Evolutionary conservation across 257 asterid species (phyloP), one percentile per base, ranked within the genome.

Genomic region (Echites panduratus): DNA sequence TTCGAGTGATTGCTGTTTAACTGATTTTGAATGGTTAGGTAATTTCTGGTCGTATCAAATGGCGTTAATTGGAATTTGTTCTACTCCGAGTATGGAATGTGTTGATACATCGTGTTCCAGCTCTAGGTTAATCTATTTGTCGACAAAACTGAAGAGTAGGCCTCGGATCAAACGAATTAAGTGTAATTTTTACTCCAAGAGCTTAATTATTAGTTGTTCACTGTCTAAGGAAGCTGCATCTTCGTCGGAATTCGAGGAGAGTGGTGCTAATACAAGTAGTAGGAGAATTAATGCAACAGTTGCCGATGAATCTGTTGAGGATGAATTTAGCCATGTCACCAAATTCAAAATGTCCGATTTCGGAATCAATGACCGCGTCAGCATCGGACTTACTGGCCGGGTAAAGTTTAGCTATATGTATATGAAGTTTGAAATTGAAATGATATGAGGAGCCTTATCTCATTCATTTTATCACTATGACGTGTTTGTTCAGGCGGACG

Each of bases 281-380:
- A 27, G 29, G 26, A 35, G 24, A 20, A 53, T 16, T 32, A 22
- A 27, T 20, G 76, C 70, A 9, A 62, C 32, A n/a, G 61, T 47
- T 14, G 45, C 87, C 71, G 83, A 76, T 44, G 70, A 66, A 27
- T 67, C 72, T 1, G 70, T 67, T 17, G 89, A 78, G 19, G 92
- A 85, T 77, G 97, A 91, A 72, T 81, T 94, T 19, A 89, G 96
- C 78, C 97, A 94, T 62, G 97, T 88, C 20, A 86, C 85, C 8
- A 94, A 88, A 88, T 94, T 91, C 77, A 84, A 76, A 73, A 89
- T 94, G 90, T 87, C 97, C 58, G 98, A 94, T 78, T 94, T 94
- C 76, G 76, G 76, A 69, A 78, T 89, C 71, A 81, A 82, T 68
- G 96, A 94, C 80, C 89, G 89, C 4, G 97, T 91, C 63, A 84